Percentiles rank a stretch among this genome's conserved stretches.
Evolutionary conservation across 2,329 filamentous ascomycete species (phyloP).

Genomic region (Pseudocercospora pini-densiflorae): DNA sequence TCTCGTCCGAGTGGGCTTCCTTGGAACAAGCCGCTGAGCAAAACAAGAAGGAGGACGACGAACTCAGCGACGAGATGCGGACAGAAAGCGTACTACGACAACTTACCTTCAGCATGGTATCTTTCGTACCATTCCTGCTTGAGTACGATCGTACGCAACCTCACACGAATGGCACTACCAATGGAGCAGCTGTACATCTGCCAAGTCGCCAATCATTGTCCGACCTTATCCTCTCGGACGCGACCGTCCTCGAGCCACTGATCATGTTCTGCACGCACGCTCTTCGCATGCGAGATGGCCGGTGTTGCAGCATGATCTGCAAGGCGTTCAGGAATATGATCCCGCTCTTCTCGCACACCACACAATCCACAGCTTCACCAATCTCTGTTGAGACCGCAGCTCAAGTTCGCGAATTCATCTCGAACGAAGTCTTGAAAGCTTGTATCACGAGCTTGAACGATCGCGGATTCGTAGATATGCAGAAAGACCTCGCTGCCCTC

Average conservation of each 20-base stretch:
- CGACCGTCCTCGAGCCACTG: slow-evolving; percentile 81
- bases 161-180: slow-evolving; percentile 9
- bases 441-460: slow-evolving; percentile 92
- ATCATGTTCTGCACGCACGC: slow-evolving; percentile 91
- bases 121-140: slow-evolving; percentile 87
- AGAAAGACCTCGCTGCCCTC: slow-evolving; percentile 85
- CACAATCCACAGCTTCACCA: slow-evolving; percentile 3
- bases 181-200: slow-evolving; percentile 7
- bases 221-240: slow-evolving; percentile 79
- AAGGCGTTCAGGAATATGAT: slow-evolving; percentile 86
- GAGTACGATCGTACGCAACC: slow-evolving; percentile 63
- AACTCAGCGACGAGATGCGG: slow-evolving; percentile 94
- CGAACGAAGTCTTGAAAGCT: slow-evolving; percentile 83
- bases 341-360: slow-evolving; percentile 67
- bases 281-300: slow-evolving; percentile 85
- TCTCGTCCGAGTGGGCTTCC: slow-evolving; percentile 83
- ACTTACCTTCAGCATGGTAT: slow-evolving; percentile 87
- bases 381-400: slow-evolving; percentile 53
- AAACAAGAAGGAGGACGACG: slow-evolving; percentile 69
- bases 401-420: slow-evolving; percentile 85
- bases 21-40: slow-evolving; percentile 64
- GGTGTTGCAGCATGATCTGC: slow-evolving; percentile 84
- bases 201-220: slow-evolving; percentile 61
- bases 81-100: slow-evolving; percentile 93
- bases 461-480: slow-evolving; percentile 93